phyloP scores from a whole-genome alignment of 306 rosid species.

The Gynostemma pentaphyllum region DNA sequence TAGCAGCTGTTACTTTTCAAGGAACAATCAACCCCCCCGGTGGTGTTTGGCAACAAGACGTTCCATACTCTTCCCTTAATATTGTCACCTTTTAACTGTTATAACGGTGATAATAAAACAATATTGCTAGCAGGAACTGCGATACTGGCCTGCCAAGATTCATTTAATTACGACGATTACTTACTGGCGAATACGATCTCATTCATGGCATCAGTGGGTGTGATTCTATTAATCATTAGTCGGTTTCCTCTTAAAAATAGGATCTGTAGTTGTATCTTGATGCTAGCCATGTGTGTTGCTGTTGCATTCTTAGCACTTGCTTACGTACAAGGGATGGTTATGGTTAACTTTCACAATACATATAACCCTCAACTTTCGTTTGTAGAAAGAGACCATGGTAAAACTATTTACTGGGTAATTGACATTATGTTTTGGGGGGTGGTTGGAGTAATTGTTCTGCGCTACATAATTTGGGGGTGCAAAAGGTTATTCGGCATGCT shows the following conservation, averaged over 20 bases:
- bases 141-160: neutral
- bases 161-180: neutral
- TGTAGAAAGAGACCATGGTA: too few relatives aligned
- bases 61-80: neutral
- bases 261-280: neutral
- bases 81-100: too few relatives aligned
- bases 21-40: neutral
- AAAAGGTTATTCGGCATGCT: too few relatives aligned
- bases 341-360: too few relatives aligned
- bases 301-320: neutral
- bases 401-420: too few relatives aligned
- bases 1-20: neutral
- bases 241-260: neutral
- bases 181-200: neutral
- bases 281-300: neutral
- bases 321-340: neutral
- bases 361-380: too few relatives aligned
- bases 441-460: too few relatives aligned
- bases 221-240: neutral
- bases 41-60: slow-evolving; percentile 1
- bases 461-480: too few relatives aligned
- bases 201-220: neutral
- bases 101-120: too few relatives aligned
- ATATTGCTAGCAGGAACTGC: neutral
- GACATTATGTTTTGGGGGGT: too few relatives aligned